Percentiles rank a stretch among this genome's conserved stretches.
Evolutionary conservation across 108 stramenopile genomes (phyloP).

Genomic region (Skeletonema costatum): DNA sequence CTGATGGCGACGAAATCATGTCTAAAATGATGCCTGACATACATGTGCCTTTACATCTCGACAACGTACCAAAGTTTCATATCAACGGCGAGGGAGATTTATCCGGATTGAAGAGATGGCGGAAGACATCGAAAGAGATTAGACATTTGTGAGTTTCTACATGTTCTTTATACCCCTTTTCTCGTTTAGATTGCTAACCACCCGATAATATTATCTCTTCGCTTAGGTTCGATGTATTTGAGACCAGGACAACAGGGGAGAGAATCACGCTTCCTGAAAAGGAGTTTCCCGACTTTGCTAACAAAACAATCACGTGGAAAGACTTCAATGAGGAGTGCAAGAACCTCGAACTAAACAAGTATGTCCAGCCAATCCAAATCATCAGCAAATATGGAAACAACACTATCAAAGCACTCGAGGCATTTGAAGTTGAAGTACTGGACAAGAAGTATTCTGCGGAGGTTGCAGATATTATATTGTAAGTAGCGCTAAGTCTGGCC

Average conservation of each 20-base stretch:
- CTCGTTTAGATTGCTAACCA: background rate
- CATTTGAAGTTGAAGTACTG: conserved; percentile 30
- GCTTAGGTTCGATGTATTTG: conserved; percentile 13
- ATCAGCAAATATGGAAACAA: conserved; percentile 25
- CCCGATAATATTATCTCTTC: no score
- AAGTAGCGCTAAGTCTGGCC: no score
- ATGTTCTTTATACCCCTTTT: background rate
- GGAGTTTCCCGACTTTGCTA: conserved; percentile 43
- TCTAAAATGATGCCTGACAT: background rate
- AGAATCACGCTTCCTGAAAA: conserved; percentile 3
- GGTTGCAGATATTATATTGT: conserved; percentile 48
- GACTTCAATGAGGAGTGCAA: conserved; percentile 13
- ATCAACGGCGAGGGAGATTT: conserved; percentile 39
- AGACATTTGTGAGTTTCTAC: conserved; percentile 20
- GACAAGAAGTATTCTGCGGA: conserved; percentile 20
- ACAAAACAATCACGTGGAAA: conserved; percentile 29
- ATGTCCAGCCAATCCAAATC: conserved; percentile 12
- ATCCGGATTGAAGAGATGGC: conserved; percentile 27
- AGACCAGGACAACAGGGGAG: background rate
- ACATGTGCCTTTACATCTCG: background rate
- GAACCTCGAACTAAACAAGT: conserved; percentile 14
- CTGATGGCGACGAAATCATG: background rate
- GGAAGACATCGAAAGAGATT: conserved; percentile 9
- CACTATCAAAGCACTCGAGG: conserved; percentile 30
- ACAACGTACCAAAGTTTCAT: conserved; percentile 25